Conservation (phyloP, 306 rosid species). For the barrel medic (Medicago truncatula) region DNA sequence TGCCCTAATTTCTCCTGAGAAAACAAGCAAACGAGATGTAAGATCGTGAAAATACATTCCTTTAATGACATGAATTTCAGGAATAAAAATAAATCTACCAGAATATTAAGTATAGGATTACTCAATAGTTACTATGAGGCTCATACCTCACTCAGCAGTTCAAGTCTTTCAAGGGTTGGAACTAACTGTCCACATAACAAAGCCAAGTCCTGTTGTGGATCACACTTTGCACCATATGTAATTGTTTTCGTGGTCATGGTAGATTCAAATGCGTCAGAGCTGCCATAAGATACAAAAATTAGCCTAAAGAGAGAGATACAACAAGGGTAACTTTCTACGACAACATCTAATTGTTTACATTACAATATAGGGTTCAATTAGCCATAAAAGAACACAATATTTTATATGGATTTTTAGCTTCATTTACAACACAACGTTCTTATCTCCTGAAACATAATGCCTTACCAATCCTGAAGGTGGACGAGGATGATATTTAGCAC, state of each 20-base stretch:
- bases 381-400: background rate
- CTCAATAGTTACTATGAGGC: background rate
- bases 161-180: constrained; percentile 85
- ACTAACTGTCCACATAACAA: constrained; percentile 66
- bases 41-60: constrained; percentile 18
- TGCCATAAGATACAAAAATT: constrained; percentile 47
- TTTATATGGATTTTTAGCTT: constrained; percentile 15
- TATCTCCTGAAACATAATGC: constrained; percentile 24
- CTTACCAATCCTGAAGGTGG: constrained; percentile 87
- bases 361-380: background rate
- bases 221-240: constrained; percentile 57
- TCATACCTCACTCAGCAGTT: constrained; percentile 79
- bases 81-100: background rate
- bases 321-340: background rate
- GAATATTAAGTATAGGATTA: constrained; percentile 4
- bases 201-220: constrained; percentile 58
- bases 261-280: constrained; percentile 56
- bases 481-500: constrained; percentile 75
- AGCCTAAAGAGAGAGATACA: constrained; percentile 5
- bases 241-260: constrained; percentile 52
- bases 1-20: constrained; percentile 86
- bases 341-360: constrained; percentile 21
- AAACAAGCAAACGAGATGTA: constrained; percentile 7
- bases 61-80: background rate
- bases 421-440: constrained; percentile 10